Conservation (phyloP, 2,329 filamentous ascomycete species). For the Alternaria triticimaculans region DNA sequence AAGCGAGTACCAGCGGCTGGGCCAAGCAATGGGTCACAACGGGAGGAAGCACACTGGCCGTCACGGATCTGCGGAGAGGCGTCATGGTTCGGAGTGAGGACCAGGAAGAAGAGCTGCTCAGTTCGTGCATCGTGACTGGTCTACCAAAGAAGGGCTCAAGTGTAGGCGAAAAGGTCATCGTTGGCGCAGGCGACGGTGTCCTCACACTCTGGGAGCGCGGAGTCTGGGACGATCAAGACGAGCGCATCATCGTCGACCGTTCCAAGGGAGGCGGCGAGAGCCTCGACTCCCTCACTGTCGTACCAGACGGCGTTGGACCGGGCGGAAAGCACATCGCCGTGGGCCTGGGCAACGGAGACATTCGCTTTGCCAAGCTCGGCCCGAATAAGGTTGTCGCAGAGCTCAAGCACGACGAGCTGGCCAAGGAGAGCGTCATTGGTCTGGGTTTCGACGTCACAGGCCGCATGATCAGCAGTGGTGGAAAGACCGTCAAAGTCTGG, state of each 20-base stretch:
- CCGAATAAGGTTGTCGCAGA: constrained; percentile 73
- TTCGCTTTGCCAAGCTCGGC: constrained; percentile 79
- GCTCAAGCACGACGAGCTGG: constrained; percentile 77
- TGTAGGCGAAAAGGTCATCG: constrained; percentile 77
- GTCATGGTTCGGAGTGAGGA: constrained; percentile 90
- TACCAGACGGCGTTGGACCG: constrained; percentile 73
- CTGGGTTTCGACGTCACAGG: constrained; percentile 85
- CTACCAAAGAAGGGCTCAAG: constrained; percentile 72
- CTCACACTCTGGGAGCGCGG: constrained; percentile 94
- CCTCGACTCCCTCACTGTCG: constrained; percentile 75
- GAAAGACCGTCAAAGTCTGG: constrained; percentile 89
- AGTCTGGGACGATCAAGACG: constrained; percentile 93
- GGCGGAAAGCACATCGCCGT: constrained; percentile 76
- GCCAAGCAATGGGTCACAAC: constrained; percentile 96
- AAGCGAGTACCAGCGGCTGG: constrained; percentile 83
- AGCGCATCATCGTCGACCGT: constrained; percentile 78
- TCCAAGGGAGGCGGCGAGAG: constrained; percentile 72
- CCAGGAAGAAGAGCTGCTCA: constrained; percentile 92
- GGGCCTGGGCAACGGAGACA: constrained; percentile 79
- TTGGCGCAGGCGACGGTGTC: constrained; percentile 80
- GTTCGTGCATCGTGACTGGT: constrained; percentile 77
- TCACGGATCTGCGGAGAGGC: constrained; percentile 86
- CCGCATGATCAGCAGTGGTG: constrained; percentile 88
- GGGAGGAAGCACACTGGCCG: constrained; percentile 86
- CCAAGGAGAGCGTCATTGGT: constrained; percentile 75